Evolutionary conservation across 2,329 filamentous ascomycete species (phyloP), one percentile per base, ranked within the genome.

Genomic region (Ampelomyces quisqualis): DNA sequence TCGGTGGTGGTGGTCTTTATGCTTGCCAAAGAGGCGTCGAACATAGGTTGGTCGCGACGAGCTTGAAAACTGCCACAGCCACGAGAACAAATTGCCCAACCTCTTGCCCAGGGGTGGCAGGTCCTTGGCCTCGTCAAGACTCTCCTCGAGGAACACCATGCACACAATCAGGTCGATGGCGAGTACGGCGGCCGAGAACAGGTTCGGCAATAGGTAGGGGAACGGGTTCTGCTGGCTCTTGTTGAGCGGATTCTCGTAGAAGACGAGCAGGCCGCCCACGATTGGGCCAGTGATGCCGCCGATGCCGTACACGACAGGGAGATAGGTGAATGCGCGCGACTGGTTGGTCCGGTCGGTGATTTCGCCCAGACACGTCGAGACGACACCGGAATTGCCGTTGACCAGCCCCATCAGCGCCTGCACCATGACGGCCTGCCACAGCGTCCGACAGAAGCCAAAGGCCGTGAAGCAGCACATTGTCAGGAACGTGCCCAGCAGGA

Each of bases 341-440:
- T 98, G 93, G 67, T 98, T 98, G 50, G 86, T 93, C 39, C 89
- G 82, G 64, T 97, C 90, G 2, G 93, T 98, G 37, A 98, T 86
- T 68, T 98, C 93, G 27, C 93, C 93, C 34, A 98, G 70, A 34
- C 91, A 95, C 0, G 93, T 96, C 6, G 89, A 91, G 10, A 98
- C 90, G 9, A 96, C 84, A 4, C 89, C 91, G 20, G 93, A 90
- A 59, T 98, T 98, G 37, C 93, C 93, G 66, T 97, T 98, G 36
- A 95, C 81, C 38, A 95, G 66, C 3, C 93, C 93, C 90, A 97
- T 96, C 49, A 90, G 73, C 2, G 86, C 81, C 64, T 98, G 93
- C 1, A 95, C 88, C 11, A 88, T 50, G 10, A 97, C 77, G 2
- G 94, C 84, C 66, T 97, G 90, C 80, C 84, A 88, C 46, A 95